Evolutionary conservation across 2,329 filamentous ascomycete genomes (phyloP), one percentile per base, ranked within the genome.

Genomic region (Alternaria sp.): DNA sequence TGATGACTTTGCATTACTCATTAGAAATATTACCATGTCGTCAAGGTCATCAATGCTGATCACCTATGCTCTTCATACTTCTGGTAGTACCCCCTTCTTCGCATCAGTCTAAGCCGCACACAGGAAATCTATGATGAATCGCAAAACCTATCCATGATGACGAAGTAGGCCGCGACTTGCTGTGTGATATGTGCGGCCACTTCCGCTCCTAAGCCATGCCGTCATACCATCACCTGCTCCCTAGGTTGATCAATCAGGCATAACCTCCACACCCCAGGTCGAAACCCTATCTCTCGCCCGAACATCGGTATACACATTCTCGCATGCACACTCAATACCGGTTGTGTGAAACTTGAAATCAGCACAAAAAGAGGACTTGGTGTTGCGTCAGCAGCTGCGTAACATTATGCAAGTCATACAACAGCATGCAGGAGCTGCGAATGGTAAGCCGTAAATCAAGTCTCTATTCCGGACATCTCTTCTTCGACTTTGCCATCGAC

Each of bases 311-410:
- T 55, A 30, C 41, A 26, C 11, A 36, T 32, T 46, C 43, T 48
- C 24, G 44, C 53, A 55, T 49, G 34, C 42, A 42, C 20, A 18
- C 26, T 22, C 18, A 5, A 38, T 48, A 49, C 34, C 43, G 43
- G 36, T 55, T 12, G 18, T 55, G 43, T 41, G 34, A 51, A 22
- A 49, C 44, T 46, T 34, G 32, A 28, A 39, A 49, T 24, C 44
- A 22, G 39, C 39, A 34, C 49, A 28, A 39, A 39, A 26, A 44
- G 36, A 39, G 20, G 47, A 46, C 22, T 34, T 46, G 39, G 34
- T 61, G 54, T 51, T 54, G 54, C 59, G 54, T 61, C 48, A 61
- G 51, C 54, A 46, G 28, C 24, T 53, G 49, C 49, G 54, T 58
- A 57, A 46, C 49, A n/a, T 39, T 32, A 51, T 58, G 54, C 48